These are phyloP conservation scores for Trypanosoma grayi DNA, from an alignment of 208 protist genomes.

Conservation along the genomic window DNA sequence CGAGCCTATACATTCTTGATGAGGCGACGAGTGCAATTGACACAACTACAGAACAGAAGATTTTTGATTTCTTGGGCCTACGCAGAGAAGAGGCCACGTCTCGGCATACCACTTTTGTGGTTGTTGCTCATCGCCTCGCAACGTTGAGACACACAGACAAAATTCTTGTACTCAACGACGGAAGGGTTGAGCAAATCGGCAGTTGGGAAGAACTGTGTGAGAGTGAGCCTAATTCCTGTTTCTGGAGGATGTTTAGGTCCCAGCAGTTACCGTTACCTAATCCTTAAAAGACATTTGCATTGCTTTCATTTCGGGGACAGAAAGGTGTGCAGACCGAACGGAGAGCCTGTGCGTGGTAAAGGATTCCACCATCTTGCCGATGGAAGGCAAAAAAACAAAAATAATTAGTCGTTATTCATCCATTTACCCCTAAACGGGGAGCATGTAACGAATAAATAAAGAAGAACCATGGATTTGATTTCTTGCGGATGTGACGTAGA, in stretches of 20 bases:
- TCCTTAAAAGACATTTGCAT: too few species aligned
- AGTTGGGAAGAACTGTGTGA: slow-evolving; percentile 46
- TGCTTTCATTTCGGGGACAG: too few species aligned
- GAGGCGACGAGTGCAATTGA: slow-evolving; percentile 73
- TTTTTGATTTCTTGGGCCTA: slow-evolving; percentile 24
- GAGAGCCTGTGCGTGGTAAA: too few species aligned
- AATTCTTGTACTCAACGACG: slow-evolving; percentile 62
- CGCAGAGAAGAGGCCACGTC: not conserved
- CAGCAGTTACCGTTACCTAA: not conserved
- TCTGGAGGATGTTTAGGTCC: slow-evolving; percentile 8
- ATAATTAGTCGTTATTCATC: too few species aligned
- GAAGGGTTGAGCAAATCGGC: slow-evolving; percentile 50
- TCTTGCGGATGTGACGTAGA: too few species aligned
- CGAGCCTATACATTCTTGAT: slow-evolving; percentile 51
- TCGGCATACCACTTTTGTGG: slow-evolving; percentile 25
- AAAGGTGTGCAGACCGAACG: too few species aligned
- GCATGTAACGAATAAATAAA: too few species aligned
- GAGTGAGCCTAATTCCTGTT: slow-evolving; percentile 7
- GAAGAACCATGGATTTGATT: too few species aligned
- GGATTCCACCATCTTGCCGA: too few species aligned
- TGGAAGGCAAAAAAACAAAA: too few species aligned
- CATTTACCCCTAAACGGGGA: too few species aligned
- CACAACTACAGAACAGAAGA: slow-evolving; percentile 44
- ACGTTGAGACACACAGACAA: slow-evolving; percentile 44
- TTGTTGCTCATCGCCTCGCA: slow-evolving; percentile 65